Conservation (phyloP, 2,329 filamentous ascomycete species). For the Magnaporthiopsis poae region DNA sequence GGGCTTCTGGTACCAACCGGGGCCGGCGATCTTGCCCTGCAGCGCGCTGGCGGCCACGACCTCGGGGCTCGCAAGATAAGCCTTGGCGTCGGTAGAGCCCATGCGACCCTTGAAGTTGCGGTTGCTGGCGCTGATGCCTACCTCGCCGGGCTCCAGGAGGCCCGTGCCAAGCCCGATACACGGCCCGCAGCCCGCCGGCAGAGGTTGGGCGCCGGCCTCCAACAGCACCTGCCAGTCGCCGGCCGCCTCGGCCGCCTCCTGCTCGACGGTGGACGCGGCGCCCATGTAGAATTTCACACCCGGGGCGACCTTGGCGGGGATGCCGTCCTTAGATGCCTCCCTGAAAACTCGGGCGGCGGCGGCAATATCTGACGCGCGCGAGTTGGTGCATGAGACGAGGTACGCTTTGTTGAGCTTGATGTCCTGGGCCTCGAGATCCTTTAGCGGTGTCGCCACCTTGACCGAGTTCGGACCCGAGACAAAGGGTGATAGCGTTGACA, state of each 20-base stretch:
- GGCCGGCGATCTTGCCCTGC: conserved; percentile 59
- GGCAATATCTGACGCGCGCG: conserved; percentile 67
- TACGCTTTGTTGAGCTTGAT: conserved; percentile 80
- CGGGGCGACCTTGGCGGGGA: conserved; percentile 58
- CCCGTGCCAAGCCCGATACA: conserved; percentile 74
- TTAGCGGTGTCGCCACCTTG: conserved; percentile 71
- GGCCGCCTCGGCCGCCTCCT: conserved; percentile 63
- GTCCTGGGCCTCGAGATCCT: conserved; percentile 59
- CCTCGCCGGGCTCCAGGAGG: conserved; percentile 67
- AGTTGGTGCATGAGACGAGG: conserved; percentile 84
- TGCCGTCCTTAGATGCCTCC: conserved; percentile 58
- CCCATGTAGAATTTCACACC: conserved; percentile 83
- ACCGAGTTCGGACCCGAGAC: conserved; percentile 85
- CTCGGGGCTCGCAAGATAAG: conserved; percentile 81
- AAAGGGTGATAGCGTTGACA: conserved; percentile 74
- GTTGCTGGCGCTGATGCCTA: conserved; percentile 75
- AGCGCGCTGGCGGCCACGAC: conserved; percentile 86
- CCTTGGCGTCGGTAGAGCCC: conserved; percentile 69
- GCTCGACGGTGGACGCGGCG: conserved; percentile 71
- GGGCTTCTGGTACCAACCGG: conserved; percentile 60
- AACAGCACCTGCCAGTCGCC: conserved; percentile 80
- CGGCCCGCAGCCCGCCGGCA: conserved; percentile 68
- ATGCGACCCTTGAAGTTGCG: conserved; percentile 88
- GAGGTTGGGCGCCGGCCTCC: conserved; percentile 63
- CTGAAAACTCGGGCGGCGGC: conserved; percentile 78